Evolutionary conservation across 1,139 yeast genomes (phyloP), one percentile per base, ranked within the genome.

Genomic region (Geotrichum reessii): DNA sequence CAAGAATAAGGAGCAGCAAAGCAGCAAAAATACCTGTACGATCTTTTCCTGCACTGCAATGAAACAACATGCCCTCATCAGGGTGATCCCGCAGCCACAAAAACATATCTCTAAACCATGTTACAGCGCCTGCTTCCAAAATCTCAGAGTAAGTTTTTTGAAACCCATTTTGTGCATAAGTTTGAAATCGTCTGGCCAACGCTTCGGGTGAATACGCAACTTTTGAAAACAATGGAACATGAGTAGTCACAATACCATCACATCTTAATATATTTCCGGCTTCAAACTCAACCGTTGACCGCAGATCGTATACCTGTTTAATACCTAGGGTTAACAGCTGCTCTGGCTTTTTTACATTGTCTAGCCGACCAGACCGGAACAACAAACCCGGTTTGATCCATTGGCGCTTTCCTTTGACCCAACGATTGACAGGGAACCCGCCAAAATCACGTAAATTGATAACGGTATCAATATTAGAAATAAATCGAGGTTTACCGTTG

Each of bases 31-130:
- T 76, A 0, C 96, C 96, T 0, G 96, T 89, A 54, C 96, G 78
- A 69, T 90, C 96, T 69, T 88, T 89, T 1, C 96, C 96, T 0
- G 95, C 95, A 1, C 92, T 83, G 71, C 96, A 89, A 68, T 87
- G 95, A 69, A 85, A 82, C 6, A 86, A 73, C 62, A 87, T 74
- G 1, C 83, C 81, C 17, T 76, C 75, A 21, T 75, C 73, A 1
- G 79, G 78, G 37, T 76, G 69, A 62, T 85, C 87, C 51, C 84
- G 75, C 50, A 89, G 75, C 65, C 75, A 80, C 54, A 73, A 71
- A 64, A 86, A 82, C 37, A 86, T 76, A 1, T 69, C 67, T 55
- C 72, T 76, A 66, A 81, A 83, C 2, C 81, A 74, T 2, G 64
- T 66, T 0, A 66, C 37, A 12, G 56, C 52, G 21, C 61, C 61